Evolutionary conservation across 257 asterid species (phyloP).

Genomic region (Scutellaria baicalensis): DNA sequence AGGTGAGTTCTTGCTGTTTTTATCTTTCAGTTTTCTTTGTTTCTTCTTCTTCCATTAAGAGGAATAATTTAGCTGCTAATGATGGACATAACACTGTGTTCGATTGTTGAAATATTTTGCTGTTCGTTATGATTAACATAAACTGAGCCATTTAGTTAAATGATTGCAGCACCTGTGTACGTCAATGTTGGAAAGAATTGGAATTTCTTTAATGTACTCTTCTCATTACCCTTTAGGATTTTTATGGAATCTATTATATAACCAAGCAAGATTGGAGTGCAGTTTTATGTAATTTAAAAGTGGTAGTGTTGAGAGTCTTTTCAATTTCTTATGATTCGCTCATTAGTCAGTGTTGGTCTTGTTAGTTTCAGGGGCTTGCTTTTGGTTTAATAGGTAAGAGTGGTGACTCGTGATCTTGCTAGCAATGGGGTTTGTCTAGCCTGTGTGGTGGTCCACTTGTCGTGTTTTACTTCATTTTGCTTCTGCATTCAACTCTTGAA

Average conservation of each 20-base stretch:
- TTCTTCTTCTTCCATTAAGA: neutral
- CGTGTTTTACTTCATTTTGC: too few relatives aligned
- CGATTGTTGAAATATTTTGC: neutral
- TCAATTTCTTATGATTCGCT: neutral
- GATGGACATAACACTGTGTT: neutral
- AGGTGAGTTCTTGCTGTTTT: slow-evolving; percentile 30
- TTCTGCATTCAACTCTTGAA: neutral
- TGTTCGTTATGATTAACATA: neutral
- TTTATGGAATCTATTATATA: neutral
- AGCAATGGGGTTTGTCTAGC: neutral
- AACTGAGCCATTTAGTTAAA: neutral
- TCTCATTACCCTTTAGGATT: neutral
- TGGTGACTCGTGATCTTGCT: neutral
- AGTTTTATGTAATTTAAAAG: neutral
- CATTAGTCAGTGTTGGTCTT: neutral
- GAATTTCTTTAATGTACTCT: neutral
- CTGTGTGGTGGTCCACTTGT: too few relatives aligned
- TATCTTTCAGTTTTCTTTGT: neutral
- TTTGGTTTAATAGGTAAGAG: neutral
- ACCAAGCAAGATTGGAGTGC: neutral
- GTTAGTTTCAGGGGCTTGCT: neutral
- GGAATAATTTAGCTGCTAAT: neutral
- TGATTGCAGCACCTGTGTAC: neutral
- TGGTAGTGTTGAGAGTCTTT: neutral
- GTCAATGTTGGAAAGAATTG: neutral